Percentiles rank a stretch among this genome's conserved stretches.
phyloP scores from a whole-genome alignment of 78 protist species.

The Chrysochromulina parva region DNA sequence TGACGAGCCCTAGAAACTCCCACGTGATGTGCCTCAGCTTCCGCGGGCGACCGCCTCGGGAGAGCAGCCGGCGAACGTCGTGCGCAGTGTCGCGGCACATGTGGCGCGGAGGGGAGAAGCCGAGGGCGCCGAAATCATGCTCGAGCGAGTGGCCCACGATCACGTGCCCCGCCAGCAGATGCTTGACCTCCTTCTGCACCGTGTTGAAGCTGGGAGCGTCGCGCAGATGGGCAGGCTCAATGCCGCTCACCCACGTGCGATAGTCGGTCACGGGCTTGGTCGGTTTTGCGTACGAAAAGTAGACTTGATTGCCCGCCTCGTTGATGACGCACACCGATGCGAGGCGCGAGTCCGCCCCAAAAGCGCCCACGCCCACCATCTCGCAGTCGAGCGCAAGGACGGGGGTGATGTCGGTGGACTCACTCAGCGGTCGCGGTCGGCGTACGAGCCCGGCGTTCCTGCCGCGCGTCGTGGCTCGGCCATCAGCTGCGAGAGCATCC shows the following conservation, averaged over 20 bases:
- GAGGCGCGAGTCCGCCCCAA: not conserved
- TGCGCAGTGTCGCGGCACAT: not conserved
- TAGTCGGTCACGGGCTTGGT: not conserved
- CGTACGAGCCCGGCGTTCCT: too few species aligned
- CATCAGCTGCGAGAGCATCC: too few species aligned
- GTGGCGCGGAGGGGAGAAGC: not conserved
- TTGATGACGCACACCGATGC: not conserved
- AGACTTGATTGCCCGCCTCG: not conserved
- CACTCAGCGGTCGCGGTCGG: too few species aligned
- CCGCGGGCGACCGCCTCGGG: not conserved
- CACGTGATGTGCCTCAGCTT: not conserved
- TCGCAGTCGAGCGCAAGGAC: conserved; percentile 3
- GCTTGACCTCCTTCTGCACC: not conserved
- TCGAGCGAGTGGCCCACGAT: not conserved
- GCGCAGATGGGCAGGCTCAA: not conserved
- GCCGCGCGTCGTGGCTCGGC: too few species aligned
- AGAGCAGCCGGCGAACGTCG: not conserved
- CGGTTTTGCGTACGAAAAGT: not conserved
- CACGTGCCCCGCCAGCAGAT: not conserved
- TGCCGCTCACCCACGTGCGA: not conserved
- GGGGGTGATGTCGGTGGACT: not conserved
- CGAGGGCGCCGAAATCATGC: not conserved
- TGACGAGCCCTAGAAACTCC: not conserved
- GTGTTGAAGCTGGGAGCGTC: not conserved
- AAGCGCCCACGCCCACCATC: not conserved